Evolutionary conservation across 2,329 filamentous ascomycete species (phyloP), one percentile per base, ranked within the genome.

Genomic region (Sporothrix curviconia): DNA sequence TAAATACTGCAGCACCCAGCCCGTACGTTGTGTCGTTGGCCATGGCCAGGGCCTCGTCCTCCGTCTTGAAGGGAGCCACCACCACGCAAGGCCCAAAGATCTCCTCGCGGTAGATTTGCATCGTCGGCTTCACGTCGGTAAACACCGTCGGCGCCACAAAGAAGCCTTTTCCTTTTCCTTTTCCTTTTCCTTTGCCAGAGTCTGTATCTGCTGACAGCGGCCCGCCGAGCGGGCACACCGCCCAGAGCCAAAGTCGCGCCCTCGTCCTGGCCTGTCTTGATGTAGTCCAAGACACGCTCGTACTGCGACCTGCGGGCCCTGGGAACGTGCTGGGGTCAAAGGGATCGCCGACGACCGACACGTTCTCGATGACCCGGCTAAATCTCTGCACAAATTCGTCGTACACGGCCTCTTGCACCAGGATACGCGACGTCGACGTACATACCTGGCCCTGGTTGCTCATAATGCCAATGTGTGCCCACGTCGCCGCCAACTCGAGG

Each of bases 261-360:
- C 67, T 86, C 84, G 6, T 77, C 76, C 68, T 84, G 85, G n/a
- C 85, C 86, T 32, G 76, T 66, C 63, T 87, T 76, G 59, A 90
- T 83, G 70, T 85, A 90, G 7, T 76, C 76, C 24, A 89, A 75
- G 3, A 90, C 80, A 12, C 81, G 74, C 56, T 89, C 84, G 66
- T 84, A 86, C 68, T 89, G 86, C 12, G 77, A 87, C 82, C 69
- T 87, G 85, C 0, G 86, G 86, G 0, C 86, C 86, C 69, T 88
- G 85, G n/a, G 74, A 83, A 86, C 1, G 84, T 87, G 25, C 74
- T 73, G 64, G 84, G 78, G n/a, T 77, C 76, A 68, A 87, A 88
- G 0, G 84, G 85, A 65, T 88, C 81, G 57, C 86, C 86, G 17
- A 89, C 75, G 22, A 84, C 77, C 55, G 78, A 83, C 39, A 81